A percentile compares a stretch with the other conserved stretches of the same genome.
Conservation (phyloP, 495 filamentous ascomycete species). For the Talaromyces trachyspermus region DNA sequence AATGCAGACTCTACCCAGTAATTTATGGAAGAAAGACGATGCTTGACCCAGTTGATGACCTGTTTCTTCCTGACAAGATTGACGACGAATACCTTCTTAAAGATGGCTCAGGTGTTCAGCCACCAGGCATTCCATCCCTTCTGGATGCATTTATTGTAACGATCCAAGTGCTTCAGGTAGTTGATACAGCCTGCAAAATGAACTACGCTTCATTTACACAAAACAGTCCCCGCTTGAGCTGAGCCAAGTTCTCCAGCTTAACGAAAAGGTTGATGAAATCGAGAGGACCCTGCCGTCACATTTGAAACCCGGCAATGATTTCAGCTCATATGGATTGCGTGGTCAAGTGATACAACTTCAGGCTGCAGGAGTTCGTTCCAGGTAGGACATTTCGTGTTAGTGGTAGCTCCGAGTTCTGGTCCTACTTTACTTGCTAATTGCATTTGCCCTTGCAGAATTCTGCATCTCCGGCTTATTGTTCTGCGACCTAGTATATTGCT, state of each 20-base stretch:
- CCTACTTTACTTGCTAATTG: not conserved
- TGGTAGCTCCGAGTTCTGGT: not conserved
- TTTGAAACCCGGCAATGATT: not conserved
- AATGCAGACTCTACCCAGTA: not conserved
- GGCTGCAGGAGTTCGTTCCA: not conserved
- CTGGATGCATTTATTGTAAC: not conserved
- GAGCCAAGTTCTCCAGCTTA: not conserved
- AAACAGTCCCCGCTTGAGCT: not conserved
- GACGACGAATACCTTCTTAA: not conserved
- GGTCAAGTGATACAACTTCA: not conserved
- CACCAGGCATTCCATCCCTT: not conserved
- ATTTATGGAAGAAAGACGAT: not conserved
- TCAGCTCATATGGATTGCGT: not conserved
- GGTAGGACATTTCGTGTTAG: too few species aligned
- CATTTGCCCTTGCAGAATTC: not conserved
- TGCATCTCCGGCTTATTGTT: not conserved
- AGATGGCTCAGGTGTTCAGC: not conserved
- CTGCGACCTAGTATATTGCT: not conserved
- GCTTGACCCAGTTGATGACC: not conserved
- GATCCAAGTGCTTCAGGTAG: not conserved
- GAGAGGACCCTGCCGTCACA: not conserved
- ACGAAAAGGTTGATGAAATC: not conserved
- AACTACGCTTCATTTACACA: not conserved
- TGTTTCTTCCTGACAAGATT: not conserved
- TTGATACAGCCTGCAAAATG: not conserved